phyloP scores from a whole-genome alignment of 805 yeast genomes.

The Wickerhamomyces mucosus region DNA sequence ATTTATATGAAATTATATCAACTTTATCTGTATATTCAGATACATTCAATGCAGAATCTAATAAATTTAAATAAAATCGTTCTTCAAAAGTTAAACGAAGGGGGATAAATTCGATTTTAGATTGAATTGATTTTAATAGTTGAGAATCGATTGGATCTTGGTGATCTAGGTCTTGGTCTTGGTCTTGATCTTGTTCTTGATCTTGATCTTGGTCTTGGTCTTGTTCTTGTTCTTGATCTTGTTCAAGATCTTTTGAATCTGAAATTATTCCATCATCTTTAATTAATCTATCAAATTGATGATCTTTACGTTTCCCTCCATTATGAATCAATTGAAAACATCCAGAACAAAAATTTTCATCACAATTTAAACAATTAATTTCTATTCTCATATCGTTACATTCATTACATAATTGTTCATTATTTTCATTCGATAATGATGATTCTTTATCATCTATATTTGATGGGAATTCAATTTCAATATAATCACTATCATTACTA shows the following conservation, averaged over 20 bases:
- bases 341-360: slow-evolving; percentile 59
- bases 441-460: too few species aligned
- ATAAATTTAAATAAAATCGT: slow-evolving; percentile 52
- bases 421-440: slow-evolving; percentile 22
- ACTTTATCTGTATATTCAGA: slow-evolving; percentile 76
- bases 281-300: slow-evolving; percentile 24
- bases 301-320: slow-evolving; percentile 51
- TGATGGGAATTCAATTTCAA: too few species aligned
- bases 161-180: too few species aligned
- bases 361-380: slow-evolving; percentile 50
- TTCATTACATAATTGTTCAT: slow-evolving; percentile 48
- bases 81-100: slow-evolving; percentile 60
- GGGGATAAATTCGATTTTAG: slow-evolving; percentile 50
- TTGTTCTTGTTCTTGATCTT: too few species aligned
- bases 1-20: slow-evolving; percentile 55
- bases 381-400: slow-evolving; percentile 69
- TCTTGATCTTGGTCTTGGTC: too few species aligned
- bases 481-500: too few species aligned
- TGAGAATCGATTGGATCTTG: too few species aligned
- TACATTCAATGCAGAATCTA: slow-evolving; percentile 72
- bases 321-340: slow-evolving; percentile 62
- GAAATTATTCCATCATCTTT: slow-evolving; percentile 1
- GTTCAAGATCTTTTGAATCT: too few species aligned
- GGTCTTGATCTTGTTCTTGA: neutral
- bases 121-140: slow-evolving; percentile 22